Conservation (phyloP, 2,329 filamentous ascomycete species). For the Colletotrichum costaricense region DNA sequence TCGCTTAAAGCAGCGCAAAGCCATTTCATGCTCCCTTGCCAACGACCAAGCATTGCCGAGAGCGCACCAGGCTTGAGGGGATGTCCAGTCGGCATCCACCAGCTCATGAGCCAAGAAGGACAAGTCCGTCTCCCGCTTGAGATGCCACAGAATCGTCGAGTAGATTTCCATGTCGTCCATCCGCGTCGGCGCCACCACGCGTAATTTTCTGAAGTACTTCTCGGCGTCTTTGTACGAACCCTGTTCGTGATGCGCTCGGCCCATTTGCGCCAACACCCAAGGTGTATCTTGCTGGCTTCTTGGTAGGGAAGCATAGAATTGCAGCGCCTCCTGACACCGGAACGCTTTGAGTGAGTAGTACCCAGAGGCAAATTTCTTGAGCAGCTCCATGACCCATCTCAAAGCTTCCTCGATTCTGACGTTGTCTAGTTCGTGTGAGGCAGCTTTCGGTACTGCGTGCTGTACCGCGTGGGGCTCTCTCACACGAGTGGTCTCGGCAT, state of each 20-base stretch:
- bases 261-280: slow-evolving; percentile 92
- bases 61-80: slow-evolving; percentile 95
- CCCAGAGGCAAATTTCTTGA: slow-evolving; percentile 83
- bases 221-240: slow-evolving; percentile 88
- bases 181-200: slow-evolving; percentile 82
- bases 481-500: slow-evolving; percentile 66
- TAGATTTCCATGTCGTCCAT: slow-evolving; percentile 98
- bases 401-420: slow-evolving; percentile 80
- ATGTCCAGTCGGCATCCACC: slow-evolving; percentile 86
- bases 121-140: slow-evolving; percentile 91
- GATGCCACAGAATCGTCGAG: slow-evolving; percentile 98
- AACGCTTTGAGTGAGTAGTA: slow-evolving; percentile 85
- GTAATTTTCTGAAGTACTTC: slow-evolving; percentile 83
- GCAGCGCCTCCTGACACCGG: slow-evolving; percentile 80
- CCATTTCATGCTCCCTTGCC: slow-evolving; percentile 92
- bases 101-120: slow-evolving; percentile 93
- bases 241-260: slow-evolving; percentile 91
- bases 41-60: slow-evolving; percentile 95
- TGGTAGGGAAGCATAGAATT: slow-evolving; percentile 78
- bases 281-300: slow-evolving; percentile 86
- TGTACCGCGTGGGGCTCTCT: slow-evolving; percentile 54
- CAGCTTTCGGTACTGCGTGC: slow-evolving; percentile 49
- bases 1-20: slow-evolving; percentile 92
- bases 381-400: slow-evolving; percentile 80
- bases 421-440: slow-evolving; percentile 60